A percentile compares a stretch with the other conserved stretches of the same genome.
Evolutionary conservation across 495 filamentous ascomycete species (phyloP).

Genomic region (Talaromyces proteolyticus): DNA sequence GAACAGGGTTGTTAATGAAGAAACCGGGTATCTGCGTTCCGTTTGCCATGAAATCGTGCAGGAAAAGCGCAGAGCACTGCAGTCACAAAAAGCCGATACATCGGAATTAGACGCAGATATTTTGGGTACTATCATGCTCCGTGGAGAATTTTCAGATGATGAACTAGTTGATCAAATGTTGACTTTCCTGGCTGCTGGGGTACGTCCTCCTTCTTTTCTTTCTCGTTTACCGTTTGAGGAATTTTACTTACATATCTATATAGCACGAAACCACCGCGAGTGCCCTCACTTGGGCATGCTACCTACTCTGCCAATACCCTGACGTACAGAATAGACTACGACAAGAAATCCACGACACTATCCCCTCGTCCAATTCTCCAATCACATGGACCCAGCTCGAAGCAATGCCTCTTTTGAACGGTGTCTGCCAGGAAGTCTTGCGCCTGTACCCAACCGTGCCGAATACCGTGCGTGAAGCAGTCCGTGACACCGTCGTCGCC

Average conservation of each 20-base stretch:
- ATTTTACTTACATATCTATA: slow-evolving; percentile 9
- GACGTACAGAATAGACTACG: slow-evolving; percentile 40
- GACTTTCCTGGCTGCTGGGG: slow-evolving; percentile 47
- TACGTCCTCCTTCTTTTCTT: slow-evolving; percentile 8
- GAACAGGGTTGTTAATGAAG: slow-evolving; percentile 55
- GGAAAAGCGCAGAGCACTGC: slow-evolving; percentile 49
- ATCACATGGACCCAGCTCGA: slow-evolving; percentile 37
- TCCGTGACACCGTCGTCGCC: slow-evolving; percentile 38
- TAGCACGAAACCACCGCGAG: slow-evolving; percentile 50
- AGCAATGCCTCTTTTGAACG: slow-evolving; percentile 45
- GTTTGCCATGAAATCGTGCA: slow-evolving; percentile 61
- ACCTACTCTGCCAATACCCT: slow-evolving; percentile 42
- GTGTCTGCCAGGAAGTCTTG: slow-evolving; percentile 44
- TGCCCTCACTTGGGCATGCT: slow-evolving; percentile 47
- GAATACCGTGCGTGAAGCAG: slow-evolving; percentile 38
- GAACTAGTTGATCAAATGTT: slow-evolving; percentile 49
- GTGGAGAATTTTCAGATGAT: slow-evolving; percentile 51
- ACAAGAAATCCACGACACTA: slow-evolving; percentile 35
- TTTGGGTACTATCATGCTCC: slow-evolving; percentile 43
- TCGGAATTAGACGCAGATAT: slow-evolving; percentile 63
- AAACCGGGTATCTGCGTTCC: slow-evolving; percentile 52
- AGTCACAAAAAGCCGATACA: slow-evolving; percentile 52
- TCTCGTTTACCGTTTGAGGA: not conserved
- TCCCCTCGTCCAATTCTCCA: slow-evolving; percentile 22
- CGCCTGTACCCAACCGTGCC: slow-evolving; percentile 47